Evolutionary conservation across 192 early-diverging fungal genomes (phyloP), one percentile per base, ranked within the genome.

Genomic region (Polychytrium aggregatum): DNA sequence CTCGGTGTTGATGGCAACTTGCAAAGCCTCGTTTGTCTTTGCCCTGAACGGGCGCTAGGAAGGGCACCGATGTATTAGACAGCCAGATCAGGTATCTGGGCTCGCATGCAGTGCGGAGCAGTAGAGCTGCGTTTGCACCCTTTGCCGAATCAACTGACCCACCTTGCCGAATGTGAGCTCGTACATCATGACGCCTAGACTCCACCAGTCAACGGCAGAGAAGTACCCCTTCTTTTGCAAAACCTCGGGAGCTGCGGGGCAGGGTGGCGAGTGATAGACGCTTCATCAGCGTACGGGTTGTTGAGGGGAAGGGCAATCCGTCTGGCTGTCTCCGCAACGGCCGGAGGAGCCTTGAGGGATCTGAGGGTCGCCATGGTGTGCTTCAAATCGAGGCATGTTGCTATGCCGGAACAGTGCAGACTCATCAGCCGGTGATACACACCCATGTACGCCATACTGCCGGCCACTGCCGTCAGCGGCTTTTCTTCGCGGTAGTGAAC

Each of bases 391-490:
- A 8, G 18, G 21, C 5, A 41, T 45, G 41, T 20, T 25, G 13
- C 6, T n/a, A 22, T 44, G 11, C 29, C 9, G 13, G 9, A 16
- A 57, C 10, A 13, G 29, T 47, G 24, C 3, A 3, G 45, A 7
- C 4, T 37, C 41, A 34, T 13, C n/a, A 21, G 17, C 17, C 11
- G n/a, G n/a, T 20, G 26, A 43, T 18, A 28, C 11, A 50, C 34
- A 73, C 71, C 71, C 90, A 97, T 95, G 52, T 97, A 97, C 21
- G 84, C 82, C 42, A 82, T 82, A 7, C 86, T 91, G 20, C 94
- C 94, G 9, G 94, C 88, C 3, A 82, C 80, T 25, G 86, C 84
- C 5, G 78, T 87, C 52, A 94, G 63, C 18, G 78, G 78, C 42
- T 79, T 81, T 8, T 72, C 66, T 6, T 65, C 63, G 33, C 72